phyloP scores from a whole-genome alignment of 495 filamentous ascomycete genomes.

The Apodospora peruviana region DNA sequence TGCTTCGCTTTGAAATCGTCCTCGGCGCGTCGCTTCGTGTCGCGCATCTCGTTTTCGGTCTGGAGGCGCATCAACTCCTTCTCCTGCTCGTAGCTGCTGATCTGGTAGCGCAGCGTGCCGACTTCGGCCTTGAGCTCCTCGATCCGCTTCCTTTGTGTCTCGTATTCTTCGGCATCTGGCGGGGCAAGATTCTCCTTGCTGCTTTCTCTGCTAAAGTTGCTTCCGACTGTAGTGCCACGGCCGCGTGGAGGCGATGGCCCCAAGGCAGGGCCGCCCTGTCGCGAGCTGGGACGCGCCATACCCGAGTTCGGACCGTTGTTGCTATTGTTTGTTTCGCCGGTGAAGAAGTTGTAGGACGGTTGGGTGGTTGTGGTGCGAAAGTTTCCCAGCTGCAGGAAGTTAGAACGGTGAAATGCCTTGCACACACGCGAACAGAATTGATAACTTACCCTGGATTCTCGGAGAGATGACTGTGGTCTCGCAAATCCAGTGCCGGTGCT shows the following conservation, averaged over 20 bases:
- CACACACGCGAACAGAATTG: background rate
- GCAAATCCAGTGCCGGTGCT: constrained; percentile 28
- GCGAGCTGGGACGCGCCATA: constrained; percentile 30
- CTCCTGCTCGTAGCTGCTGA: constrained; percentile 74
- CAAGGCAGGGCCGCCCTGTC: constrained; percentile 26
- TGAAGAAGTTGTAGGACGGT: constrained; percentile 57
- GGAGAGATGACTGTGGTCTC: constrained; percentile 22
- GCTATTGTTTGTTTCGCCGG: constrained; percentile 38
- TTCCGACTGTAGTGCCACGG: constrained; percentile 18
- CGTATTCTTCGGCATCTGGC: constrained; percentile 44
- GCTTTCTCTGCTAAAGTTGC: constrained; percentile 31
- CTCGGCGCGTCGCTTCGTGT: constrained; percentile 67
- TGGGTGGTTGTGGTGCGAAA: constrained; percentile 32
- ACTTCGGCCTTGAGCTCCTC: constrained; percentile 53
- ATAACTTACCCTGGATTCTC: constrained; percentile 38
- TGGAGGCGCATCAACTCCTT: constrained; percentile 69
- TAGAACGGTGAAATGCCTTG: background rate
- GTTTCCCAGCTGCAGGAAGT: constrained; percentile 10
- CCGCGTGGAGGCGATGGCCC: constrained; percentile 30
- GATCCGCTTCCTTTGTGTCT: constrained; percentile 41
- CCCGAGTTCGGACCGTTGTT: constrained; percentile 17
- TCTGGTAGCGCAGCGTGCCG: constrained; percentile 47
- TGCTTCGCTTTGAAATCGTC: constrained; percentile 80
- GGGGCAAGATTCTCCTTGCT: constrained; percentile 46
- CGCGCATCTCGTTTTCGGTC: constrained; percentile 77